A percentile compares a stretch with the other conserved stretches of the same genome.
Evolutionary conservation across 768 basidiomycete genomes (phyloP).

Genomic region (Pleurotus cornucopiae): DNA sequence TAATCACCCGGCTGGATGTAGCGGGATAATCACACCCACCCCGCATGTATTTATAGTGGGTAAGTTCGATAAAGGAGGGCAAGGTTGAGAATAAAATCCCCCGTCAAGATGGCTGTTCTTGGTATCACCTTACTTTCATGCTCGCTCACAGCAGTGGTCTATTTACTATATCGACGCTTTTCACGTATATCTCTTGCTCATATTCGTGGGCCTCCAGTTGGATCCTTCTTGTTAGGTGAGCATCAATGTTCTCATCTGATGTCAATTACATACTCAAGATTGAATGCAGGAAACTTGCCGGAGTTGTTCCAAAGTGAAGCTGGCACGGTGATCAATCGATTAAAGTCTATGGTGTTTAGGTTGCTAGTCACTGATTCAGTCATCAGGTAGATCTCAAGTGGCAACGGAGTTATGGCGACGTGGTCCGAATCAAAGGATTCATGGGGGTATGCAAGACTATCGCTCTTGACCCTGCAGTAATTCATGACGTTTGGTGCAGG

Average conservation of each 20-base stretch:
- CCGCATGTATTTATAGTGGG: too few species aligned
- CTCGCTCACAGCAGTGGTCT: constrained; percentile 13
- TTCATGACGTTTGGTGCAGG: constrained; percentile 24
- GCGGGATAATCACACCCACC: too few species aligned
- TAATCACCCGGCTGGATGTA: too few species aligned
- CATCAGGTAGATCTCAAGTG: constrained; percentile 49
- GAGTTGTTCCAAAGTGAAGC: constrained; percentile 49
- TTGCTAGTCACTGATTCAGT: neutral
- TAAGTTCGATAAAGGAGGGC: too few species aligned
- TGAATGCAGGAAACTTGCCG: constrained; percentile 38
- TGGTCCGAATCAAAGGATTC: constrained; percentile 46
- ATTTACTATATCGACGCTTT: constrained; percentile 28
- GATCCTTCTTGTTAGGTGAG: constrained; percentile 45
- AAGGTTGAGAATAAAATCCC: too few species aligned
- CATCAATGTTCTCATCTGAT: neutral
- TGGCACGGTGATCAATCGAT: constrained; percentile 21
- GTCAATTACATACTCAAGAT: neutral
- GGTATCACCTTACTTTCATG: neutral
- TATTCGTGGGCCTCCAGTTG: constrained; percentile 44
- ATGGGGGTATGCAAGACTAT: constrained; percentile 35
- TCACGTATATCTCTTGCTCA: constrained; percentile 38
- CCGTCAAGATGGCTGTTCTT: neutral
- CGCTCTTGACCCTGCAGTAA: neutral
- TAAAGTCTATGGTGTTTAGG: neutral
- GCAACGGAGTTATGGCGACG: constrained; percentile 42